Conservation (phyloP, 345 rosid genomes). For the Lepidium sativum region DNA sequence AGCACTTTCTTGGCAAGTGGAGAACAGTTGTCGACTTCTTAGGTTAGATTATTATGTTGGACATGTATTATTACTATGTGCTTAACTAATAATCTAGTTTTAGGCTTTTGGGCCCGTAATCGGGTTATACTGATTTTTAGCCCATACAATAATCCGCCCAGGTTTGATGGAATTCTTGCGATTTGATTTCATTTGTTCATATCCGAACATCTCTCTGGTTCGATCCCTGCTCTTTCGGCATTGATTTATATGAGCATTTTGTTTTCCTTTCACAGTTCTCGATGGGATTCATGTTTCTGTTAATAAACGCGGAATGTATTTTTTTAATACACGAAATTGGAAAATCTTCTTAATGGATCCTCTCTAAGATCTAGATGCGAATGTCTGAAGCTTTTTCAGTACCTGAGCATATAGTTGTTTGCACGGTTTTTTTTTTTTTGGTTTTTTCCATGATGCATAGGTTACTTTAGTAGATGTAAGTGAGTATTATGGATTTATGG, state of each 20-base stretch:
- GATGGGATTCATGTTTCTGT: background rate
- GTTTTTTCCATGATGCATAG: background rate
- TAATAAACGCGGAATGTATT: background rate
- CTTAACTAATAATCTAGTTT: too few relatives aligned
- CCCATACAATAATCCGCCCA: too few relatives aligned
- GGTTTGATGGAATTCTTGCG: constrained; percentile 13
- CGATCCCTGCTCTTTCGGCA: constrained; percentile 19
- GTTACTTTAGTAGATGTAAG: constrained; percentile 15
- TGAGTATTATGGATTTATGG: background rate
- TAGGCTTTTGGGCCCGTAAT: too few relatives aligned
- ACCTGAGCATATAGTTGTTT: background rate
- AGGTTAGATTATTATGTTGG: too few relatives aligned
- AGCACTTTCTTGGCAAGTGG: too few relatives aligned
- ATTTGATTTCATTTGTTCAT: background rate
- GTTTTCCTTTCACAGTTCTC: background rate
- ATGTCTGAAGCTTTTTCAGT: background rate
- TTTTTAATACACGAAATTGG: background rate
- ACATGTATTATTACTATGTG: too few relatives aligned
- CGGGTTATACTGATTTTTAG: too few relatives aligned
- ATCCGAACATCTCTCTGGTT: constrained; percentile 5
- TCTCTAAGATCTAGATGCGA: constrained; percentile 11
- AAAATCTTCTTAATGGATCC: background rate
- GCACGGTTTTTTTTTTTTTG: background rate
- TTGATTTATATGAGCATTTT: constrained; percentile 2
- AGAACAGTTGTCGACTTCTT: too few relatives aligned